phyloP scores from a whole-genome alignment of 352 stramenopile species.

The Globisporangium cylindrosporum region DNA sequence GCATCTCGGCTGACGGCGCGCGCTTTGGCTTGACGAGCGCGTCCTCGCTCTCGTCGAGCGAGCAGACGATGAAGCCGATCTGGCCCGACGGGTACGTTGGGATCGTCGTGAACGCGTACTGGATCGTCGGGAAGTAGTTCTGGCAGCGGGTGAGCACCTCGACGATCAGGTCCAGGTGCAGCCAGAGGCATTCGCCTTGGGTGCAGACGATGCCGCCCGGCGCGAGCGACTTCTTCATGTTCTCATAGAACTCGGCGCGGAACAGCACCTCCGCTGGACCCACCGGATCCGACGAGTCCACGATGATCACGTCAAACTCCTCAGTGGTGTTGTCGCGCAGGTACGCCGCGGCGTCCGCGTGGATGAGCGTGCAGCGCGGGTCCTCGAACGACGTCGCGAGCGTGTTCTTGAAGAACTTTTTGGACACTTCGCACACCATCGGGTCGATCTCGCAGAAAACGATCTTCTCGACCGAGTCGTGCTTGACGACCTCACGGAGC shows the following conservation, averaged over 20 bases:
- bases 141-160: slow-evolving; percentile 92
- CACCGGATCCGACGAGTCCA: slow-evolving; percentile 96
- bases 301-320: slow-evolving; percentile 97
- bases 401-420: slow-evolving; percentile 90
- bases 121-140: slow-evolving; percentile 91
- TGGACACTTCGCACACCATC: slow-evolving; percentile 95
- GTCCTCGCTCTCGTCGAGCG: slow-evolving; percentile 59
- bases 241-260: slow-evolving; percentile 94
- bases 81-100: slow-evolving; percentile 98
- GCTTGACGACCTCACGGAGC: slow-evolving; percentile 93
- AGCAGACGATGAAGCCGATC: slow-evolving; percentile 97
- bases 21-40: slow-evolving; percentile 73
- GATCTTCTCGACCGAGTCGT: slow-evolving; percentile 94
- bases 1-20: slow-evolving; percentile 45
- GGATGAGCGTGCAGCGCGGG: slow-evolving; percentile 92
- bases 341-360: slow-evolving; percentile 91
- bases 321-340: slow-evolving; percentile 73
- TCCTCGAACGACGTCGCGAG: slow-evolving; percentile 96
- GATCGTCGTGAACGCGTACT: slow-evolving; percentile 99
- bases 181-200: slow-evolving; percentile 97
- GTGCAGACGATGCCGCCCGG: slow-evolving; percentile 87
- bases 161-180: slow-evolving; percentile 97
- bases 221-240: slow-evolving; percentile 89
- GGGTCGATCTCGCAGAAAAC: slow-evolving; percentile 99
- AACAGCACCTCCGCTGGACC: slow-evolving; percentile 95